A percentile compares a stretch with the other conserved stretches of the same genome.
Evolutionary conservation across 345 rosid species (phyloP).

Genomic region (Sisymbrium altissimum): DNA sequence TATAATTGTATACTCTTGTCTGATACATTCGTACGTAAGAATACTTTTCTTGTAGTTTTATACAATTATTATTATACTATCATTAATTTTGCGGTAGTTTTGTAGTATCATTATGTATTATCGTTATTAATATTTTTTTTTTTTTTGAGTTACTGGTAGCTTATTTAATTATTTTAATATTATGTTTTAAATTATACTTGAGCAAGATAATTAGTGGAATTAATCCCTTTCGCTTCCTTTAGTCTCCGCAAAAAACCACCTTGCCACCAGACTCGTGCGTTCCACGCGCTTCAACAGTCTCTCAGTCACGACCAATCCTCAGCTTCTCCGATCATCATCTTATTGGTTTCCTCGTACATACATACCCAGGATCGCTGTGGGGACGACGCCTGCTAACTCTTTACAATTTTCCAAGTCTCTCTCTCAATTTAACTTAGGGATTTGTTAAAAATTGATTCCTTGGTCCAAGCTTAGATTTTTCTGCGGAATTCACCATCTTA

Average conservation of each 20-base stretch:
- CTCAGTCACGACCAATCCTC: background rate
- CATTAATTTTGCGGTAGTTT: too few species aligned
- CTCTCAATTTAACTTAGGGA: constrained; percentile 30
- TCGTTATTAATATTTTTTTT: background rate
- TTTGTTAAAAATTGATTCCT: constrained; percentile 10
- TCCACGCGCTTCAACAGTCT: constrained; percentile 18
- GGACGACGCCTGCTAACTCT: background rate
- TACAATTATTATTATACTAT: too few species aligned
- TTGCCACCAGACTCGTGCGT: background rate
- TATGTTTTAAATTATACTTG: background rate
- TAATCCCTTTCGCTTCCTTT: background rate
- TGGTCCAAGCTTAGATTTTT: background rate
- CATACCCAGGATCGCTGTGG: background rate
- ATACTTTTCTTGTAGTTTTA: too few species aligned
- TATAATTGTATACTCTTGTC: too few species aligned
- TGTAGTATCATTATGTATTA: too few species aligned
- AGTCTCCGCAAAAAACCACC: background rate
- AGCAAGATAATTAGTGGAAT: background rate
- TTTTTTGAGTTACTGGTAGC: background rate
- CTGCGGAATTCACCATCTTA: background rate
- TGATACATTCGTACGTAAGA: too few species aligned
- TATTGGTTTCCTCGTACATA: background rate
- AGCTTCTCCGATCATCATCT: constrained; percentile 16
- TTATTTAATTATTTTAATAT: background rate
- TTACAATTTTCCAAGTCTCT: background rate